Evolutionary conservation across 306 rosid species (phyloP).

Genomic region (Rubus parviflorus): DNA sequence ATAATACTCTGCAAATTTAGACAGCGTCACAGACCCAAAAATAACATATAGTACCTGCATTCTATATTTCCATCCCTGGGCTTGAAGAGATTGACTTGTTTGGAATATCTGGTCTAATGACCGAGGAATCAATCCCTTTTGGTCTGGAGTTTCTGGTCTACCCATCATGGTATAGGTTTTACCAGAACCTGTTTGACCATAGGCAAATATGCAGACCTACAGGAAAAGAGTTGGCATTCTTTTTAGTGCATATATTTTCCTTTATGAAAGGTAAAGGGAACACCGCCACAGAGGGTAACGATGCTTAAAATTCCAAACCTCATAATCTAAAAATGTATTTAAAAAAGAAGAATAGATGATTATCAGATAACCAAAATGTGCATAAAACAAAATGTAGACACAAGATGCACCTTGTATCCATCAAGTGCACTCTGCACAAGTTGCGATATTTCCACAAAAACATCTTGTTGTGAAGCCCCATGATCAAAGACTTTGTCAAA

Average conservation of each 20-base stretch:
- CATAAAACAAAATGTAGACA: background rate
- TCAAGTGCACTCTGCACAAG: slow-evolving; percentile 97
- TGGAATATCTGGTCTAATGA: slow-evolving; percentile 90
- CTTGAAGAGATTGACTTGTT: slow-evolving; percentile 67
- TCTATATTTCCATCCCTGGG: slow-evolving; percentile 85
- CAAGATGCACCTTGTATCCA: slow-evolving; percentile 77
- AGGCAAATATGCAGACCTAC: slow-evolving; percentile 97
- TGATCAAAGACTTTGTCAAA: slow-evolving; percentile 93
- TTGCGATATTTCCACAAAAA: slow-evolving; percentile 87
- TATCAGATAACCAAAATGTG: background rate
- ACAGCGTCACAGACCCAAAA: slow-evolving; percentile 10
- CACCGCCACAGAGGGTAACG: background rate
- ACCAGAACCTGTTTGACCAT: slow-evolving; percentile 97
- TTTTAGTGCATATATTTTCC: background rate
- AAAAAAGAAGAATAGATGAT: background rate
- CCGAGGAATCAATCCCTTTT: slow-evolving; percentile 91
- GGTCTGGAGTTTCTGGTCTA: slow-evolving; percentile 65
- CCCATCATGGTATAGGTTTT: slow-evolving; percentile 98
- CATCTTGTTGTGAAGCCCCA: slow-evolving; percentile 78
- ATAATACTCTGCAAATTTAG: slow-evolving; percentile 10
- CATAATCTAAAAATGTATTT: background rate
- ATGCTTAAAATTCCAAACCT: background rate
- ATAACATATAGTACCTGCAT: slow-evolving; percentile 64
- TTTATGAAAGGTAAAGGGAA: background rate
- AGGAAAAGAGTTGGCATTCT: slow-evolving; percentile 22